These are phyloP conservation scores for Saxispiralis lemnorum DNA, from an alignment of 495 filamentous ascomycete genomes.

Conservation along the genomic window DNA sequence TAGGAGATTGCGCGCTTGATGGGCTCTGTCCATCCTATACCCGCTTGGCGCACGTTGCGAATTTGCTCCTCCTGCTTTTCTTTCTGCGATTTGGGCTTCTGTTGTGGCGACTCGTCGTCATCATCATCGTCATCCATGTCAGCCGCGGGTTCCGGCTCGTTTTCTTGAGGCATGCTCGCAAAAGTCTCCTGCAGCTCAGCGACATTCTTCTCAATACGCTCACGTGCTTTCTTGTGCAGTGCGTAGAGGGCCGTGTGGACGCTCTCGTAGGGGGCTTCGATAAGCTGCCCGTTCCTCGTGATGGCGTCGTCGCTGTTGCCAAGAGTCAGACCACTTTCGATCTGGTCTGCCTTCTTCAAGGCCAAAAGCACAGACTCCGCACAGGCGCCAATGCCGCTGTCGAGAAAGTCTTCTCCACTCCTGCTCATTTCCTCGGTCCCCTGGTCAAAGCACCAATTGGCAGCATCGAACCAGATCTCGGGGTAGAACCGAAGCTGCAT, in stretches of 20 bases:
- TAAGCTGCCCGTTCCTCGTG: conserved; percentile 42
- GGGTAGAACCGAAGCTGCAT: conserved; percentile 91
- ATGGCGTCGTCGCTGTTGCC: conserved; percentile 4
- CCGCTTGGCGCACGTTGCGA: conserved; percentile 50
- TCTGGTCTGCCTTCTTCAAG: conserved; percentile 70
- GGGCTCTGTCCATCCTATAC: conserved; percentile 49
- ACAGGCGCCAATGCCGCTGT: conserved; percentile 68
- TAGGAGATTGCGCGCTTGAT: conserved; percentile 68
- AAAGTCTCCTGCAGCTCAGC: conserved; percentile 48
- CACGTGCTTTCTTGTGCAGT: conserved; percentile 52
- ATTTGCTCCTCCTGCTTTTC: conserved; percentile 34
- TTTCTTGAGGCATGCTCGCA: conserved; percentile 20
- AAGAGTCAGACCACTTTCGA: conserved; percentile 33
- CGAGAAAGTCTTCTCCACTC: conserved; percentile 54
- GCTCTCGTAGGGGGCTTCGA: conserved; percentile 63
- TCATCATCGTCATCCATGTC: conserved; percentile 44
- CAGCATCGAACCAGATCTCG: conserved; percentile 86
- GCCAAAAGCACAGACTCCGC: conserved; percentile 82
- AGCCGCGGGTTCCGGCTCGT: conserved; percentile 30
- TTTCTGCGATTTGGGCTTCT: conserved; percentile 27
- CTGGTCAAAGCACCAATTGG: conserved; percentile 80
- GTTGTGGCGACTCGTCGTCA: conserved; percentile 34
- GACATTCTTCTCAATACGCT: conserved; percentile 52
- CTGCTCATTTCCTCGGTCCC: conserved; percentile 31
- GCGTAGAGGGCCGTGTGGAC: conserved; percentile 71